Evolutionary conservation across 768 basidiomycete genomes (phyloP).

Genomic region (Lactifluus subvellereus): DNA sequence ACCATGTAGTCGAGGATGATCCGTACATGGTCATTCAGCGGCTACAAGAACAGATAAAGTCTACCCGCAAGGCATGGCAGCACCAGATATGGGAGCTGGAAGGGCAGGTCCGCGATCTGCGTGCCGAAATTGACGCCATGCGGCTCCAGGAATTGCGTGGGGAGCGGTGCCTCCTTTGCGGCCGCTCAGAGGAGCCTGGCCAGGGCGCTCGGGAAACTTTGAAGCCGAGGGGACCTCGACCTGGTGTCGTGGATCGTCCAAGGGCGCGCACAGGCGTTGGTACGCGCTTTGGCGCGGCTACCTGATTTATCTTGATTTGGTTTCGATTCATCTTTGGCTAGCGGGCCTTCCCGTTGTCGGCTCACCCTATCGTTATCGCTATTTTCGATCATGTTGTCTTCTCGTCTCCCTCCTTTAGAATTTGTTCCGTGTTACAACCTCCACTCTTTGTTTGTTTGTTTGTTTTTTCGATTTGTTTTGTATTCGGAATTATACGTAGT

Average conservation of each 20-base stretch:
- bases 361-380: conserved; percentile 18
- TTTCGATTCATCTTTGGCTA: conserved; percentile 1
- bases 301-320: conserved; percentile 29
- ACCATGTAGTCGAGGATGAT: conserved; percentile 34
- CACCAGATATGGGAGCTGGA: conserved; percentile 71
- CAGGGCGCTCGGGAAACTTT: not conserved
- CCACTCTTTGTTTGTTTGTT: not conserved
- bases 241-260: conserved; percentile 54
- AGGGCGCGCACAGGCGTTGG: conserved; percentile 61
- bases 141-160: conserved; percentile 36
- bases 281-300: conserved; percentile 55
- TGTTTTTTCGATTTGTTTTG: conserved; percentile 16
- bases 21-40: conserved; percentile 43
- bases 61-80: conserved; percentile 61
- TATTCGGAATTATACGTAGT: conserved; percentile 1
- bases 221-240: not conserved
- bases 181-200: conserved; percentile 38
- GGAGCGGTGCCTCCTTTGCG: conserved; percentile 56
- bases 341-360: not conserved
- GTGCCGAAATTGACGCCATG: conserved; percentile 58
- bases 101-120: conserved; percentile 64
- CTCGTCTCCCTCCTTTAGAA: not conserved
- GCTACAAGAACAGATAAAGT: conserved; percentile 56
- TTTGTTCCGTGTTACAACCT: not conserved
- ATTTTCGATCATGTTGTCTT: conserved; percentile 2